phyloP scores from a whole-genome alignment of 1,139 yeast species.

The Candida glucosophila region DNA sequence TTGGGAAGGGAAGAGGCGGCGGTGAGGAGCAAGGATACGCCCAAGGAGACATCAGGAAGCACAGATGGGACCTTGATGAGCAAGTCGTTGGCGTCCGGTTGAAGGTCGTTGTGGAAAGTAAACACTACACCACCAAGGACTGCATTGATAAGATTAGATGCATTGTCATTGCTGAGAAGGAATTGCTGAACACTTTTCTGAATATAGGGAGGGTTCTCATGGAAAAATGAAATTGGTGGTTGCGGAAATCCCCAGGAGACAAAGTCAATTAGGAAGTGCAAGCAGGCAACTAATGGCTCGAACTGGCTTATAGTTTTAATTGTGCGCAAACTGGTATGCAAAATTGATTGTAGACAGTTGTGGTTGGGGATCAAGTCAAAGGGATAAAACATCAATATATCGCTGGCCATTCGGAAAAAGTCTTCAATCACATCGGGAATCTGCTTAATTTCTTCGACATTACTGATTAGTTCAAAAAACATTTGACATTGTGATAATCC shows the following conservation, averaged over 20 bases:
- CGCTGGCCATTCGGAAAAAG: slow-evolving; percentile 77
- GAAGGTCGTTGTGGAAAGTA: slow-evolving; percentile 63
- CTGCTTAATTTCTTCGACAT: slow-evolving; percentile 22
- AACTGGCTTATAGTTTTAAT: slow-evolving; percentile 50
- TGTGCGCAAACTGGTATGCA: slow-evolving; percentile 53
- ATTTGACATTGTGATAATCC: slow-evolving; percentile 37
- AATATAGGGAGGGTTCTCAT: slow-evolving; percentile 41
- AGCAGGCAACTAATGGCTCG: slow-evolving; percentile 61
- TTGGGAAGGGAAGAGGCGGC: slow-evolving; percentile 53
- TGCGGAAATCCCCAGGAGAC: slow-evolving; percentile 75
- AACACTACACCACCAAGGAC: slow-evolving; percentile 62
- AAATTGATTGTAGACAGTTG: slow-evolving; percentile 49
- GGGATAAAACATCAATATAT: slow-evolving; percentile 74
- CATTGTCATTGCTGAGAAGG: slow-evolving; percentile 38
- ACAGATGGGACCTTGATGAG: slow-evolving; percentile 58
- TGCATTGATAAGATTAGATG: slow-evolving; percentile 46
- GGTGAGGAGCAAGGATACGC: slow-evolving; percentile 52
- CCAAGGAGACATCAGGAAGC: slow-evolving; percentile 29
- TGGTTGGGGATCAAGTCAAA: slow-evolving; percentile 48
- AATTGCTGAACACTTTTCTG: slow-evolving; percentile 36
- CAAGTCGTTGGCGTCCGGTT: slow-evolving; percentile 69
- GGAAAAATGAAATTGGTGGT: slow-evolving; percentile 69
- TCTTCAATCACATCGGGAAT: slow-evolving; percentile 80
- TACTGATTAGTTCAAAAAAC: slow-evolving; percentile 28
- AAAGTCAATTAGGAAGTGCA: slow-evolving; percentile 73